phyloP scores from a whole-genome alignment of 1,139 yeast genomes.

The Yarrowia galli region DNA sequence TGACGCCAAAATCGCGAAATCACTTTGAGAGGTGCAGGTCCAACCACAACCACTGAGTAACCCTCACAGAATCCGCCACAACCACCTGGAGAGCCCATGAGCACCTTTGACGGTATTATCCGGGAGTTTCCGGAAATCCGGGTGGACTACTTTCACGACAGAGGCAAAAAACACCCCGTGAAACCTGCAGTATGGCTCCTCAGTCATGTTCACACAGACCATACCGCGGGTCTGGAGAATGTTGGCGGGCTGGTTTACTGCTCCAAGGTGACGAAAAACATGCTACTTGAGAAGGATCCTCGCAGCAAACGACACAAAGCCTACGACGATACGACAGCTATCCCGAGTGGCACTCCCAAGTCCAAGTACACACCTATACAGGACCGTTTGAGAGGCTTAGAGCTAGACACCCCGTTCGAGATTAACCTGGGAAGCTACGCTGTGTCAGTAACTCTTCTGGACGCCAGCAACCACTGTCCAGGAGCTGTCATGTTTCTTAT shows the following conservation, averaged over 20 bases:
- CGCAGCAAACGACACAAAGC: constrained; percentile 35
- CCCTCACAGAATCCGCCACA: neutral
- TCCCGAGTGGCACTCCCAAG: constrained; percentile 2
- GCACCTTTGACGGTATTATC: constrained; percentile 49
- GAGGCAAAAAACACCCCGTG: constrained; percentile 56
- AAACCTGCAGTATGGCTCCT: constrained; percentile 53
- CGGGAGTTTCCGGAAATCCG: constrained; percentile 51
- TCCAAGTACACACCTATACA: constrained; percentile 8
- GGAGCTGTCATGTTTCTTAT: constrained; percentile 66
- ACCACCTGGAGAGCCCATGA: constrained; percentile 31
- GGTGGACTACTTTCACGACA: constrained; percentile 39
- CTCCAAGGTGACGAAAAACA: constrained; percentile 56
- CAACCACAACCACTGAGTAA: neutral
- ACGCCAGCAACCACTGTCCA: constrained; percentile 63
- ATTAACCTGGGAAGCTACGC: constrained; percentile 5
- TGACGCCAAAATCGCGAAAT: constrained; percentile 36
- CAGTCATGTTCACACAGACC: constrained; percentile 67
- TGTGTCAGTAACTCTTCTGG: constrained; percentile 48
- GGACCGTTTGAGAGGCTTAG: constrained; percentile 18
- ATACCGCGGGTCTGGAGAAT: constrained; percentile 58
- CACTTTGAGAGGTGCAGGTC: constrained; percentile 26
- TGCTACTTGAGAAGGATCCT: constrained; percentile 41
- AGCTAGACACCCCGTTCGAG: constrained; percentile 18
- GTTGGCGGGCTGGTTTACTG: constrained; percentile 58
- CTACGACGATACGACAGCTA: constrained; percentile 25